Percentiles rank a stretch among this genome's conserved stretches.
Conservation (phyloP, 176 grass and related monocot species). For the bread wheat (Triticum aestivum) region IWGSC_CS_RefSeq_v2.1 NC_057803.1:10530798-10531297, state of each 20-base stretch:
- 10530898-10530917: constrained; percentile 66
- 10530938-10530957: constrained; percentile 11
- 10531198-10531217: too few species aligned
- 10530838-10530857: background rate
- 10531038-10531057: too few species aligned
- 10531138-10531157: too few species aligned
- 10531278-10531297: background rate
- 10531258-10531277: too few species aligned
- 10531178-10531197: too few species aligned
- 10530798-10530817: background rate
- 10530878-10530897: constrained; percentile 62
- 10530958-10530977: background rate
- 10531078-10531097: background rate
- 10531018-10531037: background rate
- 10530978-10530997: background rate
- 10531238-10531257: too few species aligned
- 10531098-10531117: background rate
- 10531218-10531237: too few species aligned
- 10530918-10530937: constrained; percentile 71
- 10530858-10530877: constrained; percentile 9
- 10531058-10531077: too few species aligned
- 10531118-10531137: too few species aligned
- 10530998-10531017: background rate
- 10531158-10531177: too few species aligned
- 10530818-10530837: background rate